Percentiles rank a stretch among this genome's conserved stretches.
Evolutionary conservation across 2,329 filamentous ascomycete species (phyloP).

Genomic region (Aplosporella prunicola): DNA sequence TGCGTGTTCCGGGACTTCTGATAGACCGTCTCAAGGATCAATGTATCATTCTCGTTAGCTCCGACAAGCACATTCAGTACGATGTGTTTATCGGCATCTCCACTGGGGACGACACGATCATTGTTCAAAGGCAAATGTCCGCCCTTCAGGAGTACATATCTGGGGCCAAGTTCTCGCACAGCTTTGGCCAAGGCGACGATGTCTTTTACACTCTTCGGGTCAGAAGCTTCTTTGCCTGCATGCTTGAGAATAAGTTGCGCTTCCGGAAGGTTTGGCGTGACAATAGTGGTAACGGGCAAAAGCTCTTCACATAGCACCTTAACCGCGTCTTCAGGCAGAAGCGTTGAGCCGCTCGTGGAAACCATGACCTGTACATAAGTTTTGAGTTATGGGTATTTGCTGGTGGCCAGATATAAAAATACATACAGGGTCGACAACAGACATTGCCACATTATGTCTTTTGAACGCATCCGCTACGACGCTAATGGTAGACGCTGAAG

Average conservation of each 20-base stretch:
- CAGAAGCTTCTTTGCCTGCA: conserved; percentile 34
- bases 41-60: conserved; percentile 42
- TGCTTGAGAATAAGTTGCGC: conserved; percentile 52
- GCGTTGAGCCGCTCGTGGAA: conserved; percentile 63
- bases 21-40: conserved; percentile 61
- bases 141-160: conserved; percentile 80
- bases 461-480: conserved; percentile 57
- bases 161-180: conserved; percentile 60
- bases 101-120: conserved; percentile 50
- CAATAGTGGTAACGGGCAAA: conserved; percentile 55
- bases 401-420: neutral
- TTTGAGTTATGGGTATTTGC: neutral
- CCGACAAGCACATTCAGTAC: conserved; percentile 74
- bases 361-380: conserved; percentile 67
- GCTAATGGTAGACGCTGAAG: conserved; percentile 59
- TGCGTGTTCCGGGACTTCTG: conserved; percentile 73
- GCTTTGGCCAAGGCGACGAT: conserved; percentile 58
- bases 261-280: conserved; percentile 73
- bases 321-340: conserved; percentile 59
- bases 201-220: conserved; percentile 52
- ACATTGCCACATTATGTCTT: conserved; percentile 45
- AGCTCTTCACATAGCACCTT: conserved; percentile 49
- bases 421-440: conserved; percentile 68
- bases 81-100: conserved; percentile 50
- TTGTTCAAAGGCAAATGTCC: conserved; percentile 73